Percentiles rank a stretch among this genome's conserved stretches.
Evolutionary conservation across 225 moss, liverwort and hornwort species (phyloP).

Genomic region (Physcomitrium patens): DNA sequence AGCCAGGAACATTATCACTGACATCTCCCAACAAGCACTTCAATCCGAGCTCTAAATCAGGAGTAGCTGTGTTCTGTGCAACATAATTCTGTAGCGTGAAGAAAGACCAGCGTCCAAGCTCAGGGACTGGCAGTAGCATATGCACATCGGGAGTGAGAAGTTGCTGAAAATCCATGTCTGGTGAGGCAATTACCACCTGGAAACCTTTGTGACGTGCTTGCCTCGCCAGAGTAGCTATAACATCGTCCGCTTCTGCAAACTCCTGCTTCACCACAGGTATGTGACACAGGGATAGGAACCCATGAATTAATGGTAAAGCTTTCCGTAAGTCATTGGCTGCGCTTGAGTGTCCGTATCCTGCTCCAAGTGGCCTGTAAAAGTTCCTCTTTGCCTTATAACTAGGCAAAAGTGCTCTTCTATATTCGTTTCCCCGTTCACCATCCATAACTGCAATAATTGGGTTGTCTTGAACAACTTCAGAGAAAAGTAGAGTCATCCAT

Average conservation of each 20-base stretch:
- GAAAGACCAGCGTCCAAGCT: constrained; percentile 90
- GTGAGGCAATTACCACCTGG: constrained; percentile 89
- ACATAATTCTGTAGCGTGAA: constrained; percentile 84
- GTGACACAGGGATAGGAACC: constrained; percentile 74
- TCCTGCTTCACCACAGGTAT: constrained; percentile 86
- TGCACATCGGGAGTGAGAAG: constrained; percentile 75
- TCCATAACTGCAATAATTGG: constrained; percentile 97
- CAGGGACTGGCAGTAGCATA: constrained; percentile 82
- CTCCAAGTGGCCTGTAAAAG: constrained; percentile 56
- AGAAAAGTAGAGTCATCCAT: constrained; percentile 81
- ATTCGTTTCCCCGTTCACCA: constrained; percentile 94
- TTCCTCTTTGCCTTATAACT: constrained; percentile 78
- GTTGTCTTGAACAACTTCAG: constrained; percentile 69
- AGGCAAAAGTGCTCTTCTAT: constrained; percentile 68
- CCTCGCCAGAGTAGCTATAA: constrained; percentile 76
- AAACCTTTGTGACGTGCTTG: constrained; percentile 65
- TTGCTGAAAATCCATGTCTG: constrained; percentile 96
- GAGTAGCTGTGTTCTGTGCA: constrained; percentile 64
- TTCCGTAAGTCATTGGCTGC: constrained; percentile 67
- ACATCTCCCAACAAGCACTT: constrained; percentile 89
- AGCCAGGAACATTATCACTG: constrained; percentile 82
- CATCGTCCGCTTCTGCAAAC: constrained; percentile 93
- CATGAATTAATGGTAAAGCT: constrained; percentile 71
- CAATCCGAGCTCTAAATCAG: constrained; percentile 78
- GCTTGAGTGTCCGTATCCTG: constrained; percentile 44